Evolutionary conservation across 2,329 filamentous ascomycete species (phyloP).

Genomic region (Exophiala sp.): DNA sequence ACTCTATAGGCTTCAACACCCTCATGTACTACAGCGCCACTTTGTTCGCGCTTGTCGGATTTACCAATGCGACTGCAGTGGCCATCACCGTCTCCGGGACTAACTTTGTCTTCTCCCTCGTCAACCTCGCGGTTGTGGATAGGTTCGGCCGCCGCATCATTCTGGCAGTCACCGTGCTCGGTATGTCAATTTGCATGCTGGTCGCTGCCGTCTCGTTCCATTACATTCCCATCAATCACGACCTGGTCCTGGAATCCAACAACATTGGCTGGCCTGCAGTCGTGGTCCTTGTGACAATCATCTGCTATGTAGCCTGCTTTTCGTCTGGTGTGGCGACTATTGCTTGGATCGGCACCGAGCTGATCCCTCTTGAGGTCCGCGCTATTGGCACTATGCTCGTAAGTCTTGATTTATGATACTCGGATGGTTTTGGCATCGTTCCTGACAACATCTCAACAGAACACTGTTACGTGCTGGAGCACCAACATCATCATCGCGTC

Average conservation of each 20-base stretch:
- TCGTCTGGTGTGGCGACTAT: conserved; percentile 86
- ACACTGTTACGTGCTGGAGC: conserved; percentile 77
- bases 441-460: conserved; percentile 20
- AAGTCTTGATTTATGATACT: background rate
- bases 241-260: conserved; percentile 17
- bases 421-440: too few species aligned
- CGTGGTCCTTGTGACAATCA: conserved; percentile 70
- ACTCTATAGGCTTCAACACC: conserved; percentile 62
- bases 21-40: conserved; percentile 89
- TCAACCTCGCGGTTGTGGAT: conserved; percentile 59
- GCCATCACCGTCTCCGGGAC: conserved; percentile 76
- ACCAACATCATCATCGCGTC: conserved; percentile 82
- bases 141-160: conserved; percentile 74
- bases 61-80: conserved; percentile 72
- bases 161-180: conserved; percentile 74
- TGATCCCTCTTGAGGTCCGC: conserved; percentile 69
- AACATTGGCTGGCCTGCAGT: conserved; percentile 34
- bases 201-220: conserved; percentile 71
- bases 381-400: conserved; percentile 58
- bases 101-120: conserved; percentile 57
- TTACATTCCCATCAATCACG: conserved; percentile 45
- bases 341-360: conserved; percentile 91
- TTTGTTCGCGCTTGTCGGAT: conserved; percentile 73
- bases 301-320: conserved; percentile 80
- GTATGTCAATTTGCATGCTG: conserved; percentile 73